Base-by-base conservation (phyloP, 768 basidiomycete genomes). In the Termitomyces sp. region DNA sequence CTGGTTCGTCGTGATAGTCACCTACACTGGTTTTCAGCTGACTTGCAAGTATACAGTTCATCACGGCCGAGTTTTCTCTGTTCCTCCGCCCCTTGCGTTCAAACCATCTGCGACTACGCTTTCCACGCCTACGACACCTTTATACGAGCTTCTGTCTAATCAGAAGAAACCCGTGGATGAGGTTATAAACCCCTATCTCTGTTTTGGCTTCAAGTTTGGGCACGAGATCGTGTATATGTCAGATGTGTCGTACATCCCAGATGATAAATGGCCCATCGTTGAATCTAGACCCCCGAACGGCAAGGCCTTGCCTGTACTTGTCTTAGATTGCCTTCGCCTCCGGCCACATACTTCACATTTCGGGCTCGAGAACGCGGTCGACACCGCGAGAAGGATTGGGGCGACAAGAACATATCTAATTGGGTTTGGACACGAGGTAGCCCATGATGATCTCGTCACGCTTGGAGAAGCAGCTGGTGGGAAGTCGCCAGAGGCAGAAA, bases 191-290 rank as follows among this genome's bases (percentile, higher is more conserved):
- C 87, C 87, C 2, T 89, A 85, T 66, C 65, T 82, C 49, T 86
- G 82, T 65, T 79, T 86, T 63, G 89, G 86, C 29, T 91, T 91
- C 74, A 78, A 82, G 65, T 75, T 90, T 45, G 81, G 86, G 63
- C 74, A 86, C 35, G 71, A 79, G 31, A 71, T 95, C 45, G 75
- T 84, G 14, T 95, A 95, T 73, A 77, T 96, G 58, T 87, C 89
- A 27, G 95, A 97, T 68, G 89, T 87, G 41, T 91, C 89, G 9
- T 72, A 81, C 62, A 89, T 96, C 54, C 92, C 94, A 2, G 82
- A 88, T 8, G 77, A 82, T 35, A 81, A 84, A 40, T 92, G 89
- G 89, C 64, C 69, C 19, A 63, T 84, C 50, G 71, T 86, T 51
- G 65, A 69, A 52, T 63, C 65, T 17, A 59, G 61, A 47, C 46